phyloP scores from a whole-genome alignment of 2,329 filamentous ascomycete species.

The Penicillium olsonii region DNA sequence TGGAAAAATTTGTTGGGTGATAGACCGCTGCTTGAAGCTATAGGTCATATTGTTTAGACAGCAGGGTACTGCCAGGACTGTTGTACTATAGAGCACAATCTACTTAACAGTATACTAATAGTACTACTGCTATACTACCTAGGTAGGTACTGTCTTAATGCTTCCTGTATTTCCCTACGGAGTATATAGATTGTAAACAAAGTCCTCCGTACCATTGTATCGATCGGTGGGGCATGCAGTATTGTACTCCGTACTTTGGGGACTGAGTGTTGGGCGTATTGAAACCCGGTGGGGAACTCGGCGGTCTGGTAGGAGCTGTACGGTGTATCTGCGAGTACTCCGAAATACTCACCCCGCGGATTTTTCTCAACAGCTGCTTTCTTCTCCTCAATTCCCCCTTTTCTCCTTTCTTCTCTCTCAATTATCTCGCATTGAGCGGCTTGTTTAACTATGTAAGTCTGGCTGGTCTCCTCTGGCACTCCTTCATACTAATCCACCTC shows the following conservation, averaged over 20 bases:
- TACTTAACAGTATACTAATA: too few species aligned
- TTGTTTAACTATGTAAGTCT: slow-evolving; percentile 22
- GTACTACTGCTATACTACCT: too few species aligned
- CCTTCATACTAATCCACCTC: slow-evolving; percentile 4
- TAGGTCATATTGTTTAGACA: not conserved
- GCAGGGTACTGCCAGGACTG: too few species aligned
- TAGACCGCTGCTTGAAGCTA: not conserved
- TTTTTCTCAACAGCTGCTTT: slow-evolving; percentile 30
- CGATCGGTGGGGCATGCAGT: slow-evolving; percentile 5
- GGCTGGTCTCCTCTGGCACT: not conserved
- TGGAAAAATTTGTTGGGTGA: slow-evolving; percentile 11
- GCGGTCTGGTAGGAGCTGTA: slow-evolving; percentile 26
- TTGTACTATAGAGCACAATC: not conserved
- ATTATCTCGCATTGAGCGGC: slow-evolving; percentile 19
- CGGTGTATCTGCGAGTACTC: slow-evolving; percentile 31
- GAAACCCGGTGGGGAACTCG: not conserved
- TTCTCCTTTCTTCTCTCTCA: slow-evolving; percentile 20
- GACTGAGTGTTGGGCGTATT: slow-evolving; percentile 21
- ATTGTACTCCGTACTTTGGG: slow-evolving; percentile 28
- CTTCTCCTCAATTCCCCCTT: slow-evolving; percentile 25
- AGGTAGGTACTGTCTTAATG: too few species aligned
- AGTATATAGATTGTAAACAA: too few species aligned
- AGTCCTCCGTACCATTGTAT: not conserved
- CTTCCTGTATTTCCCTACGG: too few species aligned
- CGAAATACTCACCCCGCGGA: slow-evolving; percentile 19